Base-by-base conservation (phyloP, 2,329 filamentous ascomycete species). In the Eutypella sp. region DNA sequence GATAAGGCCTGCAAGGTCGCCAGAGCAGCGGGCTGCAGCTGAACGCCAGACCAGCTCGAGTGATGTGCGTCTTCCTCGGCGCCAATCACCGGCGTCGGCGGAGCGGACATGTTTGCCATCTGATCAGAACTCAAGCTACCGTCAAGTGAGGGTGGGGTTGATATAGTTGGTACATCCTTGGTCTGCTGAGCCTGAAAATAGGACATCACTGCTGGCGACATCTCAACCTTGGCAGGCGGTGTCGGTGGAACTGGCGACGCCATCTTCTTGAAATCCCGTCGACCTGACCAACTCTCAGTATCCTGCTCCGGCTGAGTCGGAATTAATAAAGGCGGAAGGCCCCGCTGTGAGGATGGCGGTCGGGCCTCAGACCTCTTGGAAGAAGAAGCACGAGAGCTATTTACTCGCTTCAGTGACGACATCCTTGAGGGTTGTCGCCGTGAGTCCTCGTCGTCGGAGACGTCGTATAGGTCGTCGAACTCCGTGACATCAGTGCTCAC, bases 101-200 rank as follows among this genome's bases (percentile, higher is more conserved):
- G 90, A 41, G 89, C 89, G 59, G 89, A 95, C 64, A 90, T 78
- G 44, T 78, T 79, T 2, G 89, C 88, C 65, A 95, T 78, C 63
- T 95, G 90, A 61, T 96, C 91, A 2, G 91, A 95, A 8, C 83
- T 86, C 58, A 93, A 70, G 67, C 89, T 96, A 19, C 90, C 91
- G 68, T 96, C 91, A 3, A 96, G 74, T 4, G 92, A 96, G 3
- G 92, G 92, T 4, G 91, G 85, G 5, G 88, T 85, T 45, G 89
- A 91, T 24, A 82, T 78, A 29, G 81, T 84, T 2, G 89, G 89
- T 3, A 92, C 75, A 40, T 81, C 77, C 19, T 83, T 76, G 23
- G 80, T 61, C 48, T 81, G 79, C 54, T 81, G 78, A 48, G 72
- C 67, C 42, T 76, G 77, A 63, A 96, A 81, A 59, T 87, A 84